A percentile compares a stretch with the other conserved stretches of the same genome.
Evolutionary conservation across 1,139 yeast genomes (phyloP).

Genomic region (Magnusiomyces magnusii): DNA sequence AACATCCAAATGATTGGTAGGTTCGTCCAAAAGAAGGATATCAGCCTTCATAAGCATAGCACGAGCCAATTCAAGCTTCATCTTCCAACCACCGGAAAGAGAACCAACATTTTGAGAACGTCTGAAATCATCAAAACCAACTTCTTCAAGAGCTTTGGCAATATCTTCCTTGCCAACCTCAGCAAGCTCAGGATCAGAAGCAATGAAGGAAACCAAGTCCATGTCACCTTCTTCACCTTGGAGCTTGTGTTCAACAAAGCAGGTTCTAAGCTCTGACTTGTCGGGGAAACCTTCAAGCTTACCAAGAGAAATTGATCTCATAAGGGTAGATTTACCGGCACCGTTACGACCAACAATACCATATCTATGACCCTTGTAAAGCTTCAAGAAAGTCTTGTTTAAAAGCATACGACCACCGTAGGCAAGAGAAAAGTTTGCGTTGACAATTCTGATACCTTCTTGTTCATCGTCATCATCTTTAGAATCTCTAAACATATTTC

Average conservation of each 20-base stretch:
- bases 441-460: constrained; percentile 83
- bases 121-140: constrained; percentile 90
- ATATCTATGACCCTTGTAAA: constrained; percentile 91
- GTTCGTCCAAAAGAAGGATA: constrained; percentile 90
- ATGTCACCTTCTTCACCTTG: constrained; percentile 94
- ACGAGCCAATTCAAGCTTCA: constrained; percentile 96
- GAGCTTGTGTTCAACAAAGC: constrained; percentile 94
- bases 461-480: constrained; percentile 53
- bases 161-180: constrained; percentile 61
- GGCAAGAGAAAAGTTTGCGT: constrained; percentile 91
- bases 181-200: constrained; percentile 76
- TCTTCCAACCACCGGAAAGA: constrained; percentile 85
- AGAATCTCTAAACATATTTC: constrained; percentile 52
- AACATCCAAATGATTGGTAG: constrained; percentile 97
- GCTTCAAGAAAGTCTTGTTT: constrained; percentile 81
- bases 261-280: constrained; percentile 76
- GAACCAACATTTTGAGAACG: constrained; percentile 88
- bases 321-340: constrained; percentile 96
- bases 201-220: constrained; percentile 83
- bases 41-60: constrained; percentile 99
- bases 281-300: constrained; percentile 98
- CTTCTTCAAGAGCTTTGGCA: constrained; percentile 64
- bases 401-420: constrained; percentile 96
- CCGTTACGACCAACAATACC: constrained; percentile 99
- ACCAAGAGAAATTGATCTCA: constrained; percentile 96